These are phyloP conservation scores for Xylaria bambusicola DNA, from an alignment of 495 filamentous ascomycete species.

Conservation along the genomic window DNA sequence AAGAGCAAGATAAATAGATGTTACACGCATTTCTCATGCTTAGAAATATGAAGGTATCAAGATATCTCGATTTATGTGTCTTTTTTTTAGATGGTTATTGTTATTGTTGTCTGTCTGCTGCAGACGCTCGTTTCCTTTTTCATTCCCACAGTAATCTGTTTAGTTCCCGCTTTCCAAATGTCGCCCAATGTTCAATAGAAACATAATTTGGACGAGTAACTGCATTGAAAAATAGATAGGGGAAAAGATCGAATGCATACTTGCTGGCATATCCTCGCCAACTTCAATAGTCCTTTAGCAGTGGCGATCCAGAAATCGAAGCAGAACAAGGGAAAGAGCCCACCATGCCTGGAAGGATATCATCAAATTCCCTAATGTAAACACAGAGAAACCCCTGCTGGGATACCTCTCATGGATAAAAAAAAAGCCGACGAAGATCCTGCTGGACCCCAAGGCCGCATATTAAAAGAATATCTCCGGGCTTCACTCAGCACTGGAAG, in stretches of 20 bases:
- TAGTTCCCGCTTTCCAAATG: constrained; percentile 9
- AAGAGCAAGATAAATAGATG: too few species aligned
- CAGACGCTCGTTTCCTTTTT: neutral
- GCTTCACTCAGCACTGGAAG: neutral
- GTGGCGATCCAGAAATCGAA: constrained; percentile 10
- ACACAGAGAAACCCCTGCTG: constrained; percentile 31
- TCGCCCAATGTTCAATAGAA: neutral
- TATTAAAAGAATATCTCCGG: neutral
- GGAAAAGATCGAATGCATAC: constrained; percentile 7
- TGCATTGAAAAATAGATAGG: constrained; percentile 4
- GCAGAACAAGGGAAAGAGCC: constrained; percentile 10
- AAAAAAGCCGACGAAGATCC: constrained; percentile 28
- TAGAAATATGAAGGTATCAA: too few species aligned
- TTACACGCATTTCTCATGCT: too few species aligned
- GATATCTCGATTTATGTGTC: too few species aligned
- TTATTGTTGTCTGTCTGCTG: neutral
- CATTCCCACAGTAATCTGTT: neutral
- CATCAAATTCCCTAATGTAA: constrained; percentile 37
- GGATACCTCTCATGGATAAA: constrained; percentile 28
- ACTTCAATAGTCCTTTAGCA: neutral
- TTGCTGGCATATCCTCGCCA: constrained; percentile 9
- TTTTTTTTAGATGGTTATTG: neutral
- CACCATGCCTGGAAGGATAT: constrained; percentile 36
- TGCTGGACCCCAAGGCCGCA: constrained; percentile 4
- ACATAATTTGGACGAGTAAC: neutral